Base-by-base conservation (phyloP, 1,284 basidiomycete genomes). In the Microbotryomycetes sp. region DNA sequence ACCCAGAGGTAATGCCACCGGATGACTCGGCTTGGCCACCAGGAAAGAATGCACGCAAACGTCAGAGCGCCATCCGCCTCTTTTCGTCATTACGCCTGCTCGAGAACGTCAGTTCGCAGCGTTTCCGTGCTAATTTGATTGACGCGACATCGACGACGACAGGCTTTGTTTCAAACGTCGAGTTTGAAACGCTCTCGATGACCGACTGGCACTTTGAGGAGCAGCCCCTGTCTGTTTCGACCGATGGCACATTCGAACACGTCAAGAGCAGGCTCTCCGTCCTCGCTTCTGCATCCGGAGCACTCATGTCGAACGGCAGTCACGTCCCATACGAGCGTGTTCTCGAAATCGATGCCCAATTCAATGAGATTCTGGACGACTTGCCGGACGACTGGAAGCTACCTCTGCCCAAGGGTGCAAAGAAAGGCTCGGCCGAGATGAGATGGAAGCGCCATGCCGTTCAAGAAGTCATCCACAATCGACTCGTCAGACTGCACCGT, bases 211-310 rank as follows among this genome's bases (percentile, higher is more conserved):
- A 54, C 24, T 41, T 41, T 41, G 35, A 41, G 18, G 35, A 41
- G 18, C 35, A 41, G 18, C 18, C 35, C 9, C 35, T 18, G 9
- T 18, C 26, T 2, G 27, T 51, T 27, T 54, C 56, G 5, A 55
- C 67, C n/a, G 60, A 66, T 15, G 56, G 58, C 1, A 59, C 65
- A 3, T 60, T 69, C 45, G 65, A 69, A 30, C 47, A 52, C 3
- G 59, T 58, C 49, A 66, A 67, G 26, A 45, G 51, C 46, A 24
- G 30, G 29, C 57, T 69, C 46, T 57, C 62, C 2, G 49, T 21
- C 5, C 6, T 49, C 16, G 31, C 24, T 21, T 48, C 41, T 45
- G 41, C 30, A 3, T 65, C 61, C 23, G 61, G 61, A 46, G 16
- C 57, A 21, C 55, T 61, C 45, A 49, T 23, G 15, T 9, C 35